Conservation (phyloP, 2,329 filamentous ascomycete species). For the Cladophialophora chaetospira region DNA sequence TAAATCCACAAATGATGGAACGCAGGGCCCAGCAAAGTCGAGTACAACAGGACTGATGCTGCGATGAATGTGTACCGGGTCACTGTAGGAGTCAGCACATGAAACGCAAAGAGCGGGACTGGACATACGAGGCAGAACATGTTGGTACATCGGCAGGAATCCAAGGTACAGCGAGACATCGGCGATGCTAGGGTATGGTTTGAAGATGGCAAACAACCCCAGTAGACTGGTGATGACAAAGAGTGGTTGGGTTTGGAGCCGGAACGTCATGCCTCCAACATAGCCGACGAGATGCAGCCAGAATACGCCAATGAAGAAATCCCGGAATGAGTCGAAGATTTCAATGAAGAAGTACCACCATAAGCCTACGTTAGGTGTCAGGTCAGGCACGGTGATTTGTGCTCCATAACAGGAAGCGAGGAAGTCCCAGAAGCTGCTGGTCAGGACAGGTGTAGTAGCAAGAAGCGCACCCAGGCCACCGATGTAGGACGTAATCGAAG, state of each 20-base stretch:
- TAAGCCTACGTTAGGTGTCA: conserved; percentile 91
- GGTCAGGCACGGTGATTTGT: conserved; percentile 83
- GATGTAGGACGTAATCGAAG: conserved; percentile 35
- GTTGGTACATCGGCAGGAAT: conserved; percentile 81
- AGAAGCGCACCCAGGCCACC: conserved; percentile 25
- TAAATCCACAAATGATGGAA: conserved; percentile 99
- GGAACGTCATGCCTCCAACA: conserved; percentile 79
- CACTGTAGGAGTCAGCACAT: conserved; percentile 54
- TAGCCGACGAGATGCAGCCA: conserved; percentile 94
- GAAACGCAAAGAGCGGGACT: neutral
- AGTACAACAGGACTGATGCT: conserved; percentile 79
- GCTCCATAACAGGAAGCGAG: conserved; percentile 87
- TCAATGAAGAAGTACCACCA: conserved; percentile 99
- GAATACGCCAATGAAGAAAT: conserved; percentile 96
- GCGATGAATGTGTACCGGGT: conserved; percentile 93
- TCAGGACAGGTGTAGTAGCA: conserved; percentile 51
- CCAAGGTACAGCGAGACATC: conserved; percentile 86
- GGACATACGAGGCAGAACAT: conserved; percentile 76
- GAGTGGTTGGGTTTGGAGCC: conserved; percentile 80
- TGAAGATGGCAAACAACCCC: conserved; percentile 92
- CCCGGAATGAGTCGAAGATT: conserved; percentile 97
- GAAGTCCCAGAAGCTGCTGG: conserved; percentile 82
- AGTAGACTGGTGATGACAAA: conserved; percentile 82
- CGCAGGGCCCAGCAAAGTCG: conserved; percentile 83
- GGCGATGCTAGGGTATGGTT: conserved; percentile 91